Evolutionary conservation across 306 rosid species (phyloP).

Genomic region (Oemleria cerasiformis): DNA sequence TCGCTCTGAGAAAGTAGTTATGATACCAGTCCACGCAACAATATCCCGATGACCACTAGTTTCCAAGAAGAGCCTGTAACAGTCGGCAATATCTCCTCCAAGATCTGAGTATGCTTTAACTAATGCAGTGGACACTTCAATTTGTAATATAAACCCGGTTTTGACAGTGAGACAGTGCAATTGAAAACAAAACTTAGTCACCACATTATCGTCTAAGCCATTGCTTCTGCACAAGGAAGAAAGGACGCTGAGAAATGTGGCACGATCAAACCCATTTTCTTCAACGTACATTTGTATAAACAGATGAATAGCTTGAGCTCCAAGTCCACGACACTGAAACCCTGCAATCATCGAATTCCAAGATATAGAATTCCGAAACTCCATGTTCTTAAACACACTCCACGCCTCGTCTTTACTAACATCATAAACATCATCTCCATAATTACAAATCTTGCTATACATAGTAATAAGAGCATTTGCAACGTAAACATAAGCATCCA

Average conservation of each 20-base stretch:
- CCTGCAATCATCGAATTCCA: constrained; percentile 93
- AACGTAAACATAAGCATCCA: constrained; percentile 63
- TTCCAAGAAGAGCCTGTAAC: constrained; percentile 69
- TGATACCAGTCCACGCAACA: constrained; percentile 83
- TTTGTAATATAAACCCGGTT: constrained; percentile 51
- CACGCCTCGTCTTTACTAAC: constrained; percentile 46
- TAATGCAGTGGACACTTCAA: constrained; percentile 71
- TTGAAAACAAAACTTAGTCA: constrained; percentile 47
- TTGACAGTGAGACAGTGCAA: constrained; percentile 66
- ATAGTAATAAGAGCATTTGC: constrained; percentile 78
- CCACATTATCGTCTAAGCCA: constrained; percentile 20
- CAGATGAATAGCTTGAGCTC: constrained; percentile 48
- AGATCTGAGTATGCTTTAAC: constrained; percentile 64
- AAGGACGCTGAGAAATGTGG: constrained; percentile 57
- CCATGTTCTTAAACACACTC: constrained; percentile 60
- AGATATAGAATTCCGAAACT: constrained; percentile 54
- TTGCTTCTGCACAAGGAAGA: constrained; percentile 48
- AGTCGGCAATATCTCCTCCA: constrained; percentile 51
- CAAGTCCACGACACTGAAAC: constrained; percentile 59
- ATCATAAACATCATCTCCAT: constrained; percentile 28
- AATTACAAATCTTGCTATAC: constrained; percentile 57
- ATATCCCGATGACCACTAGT: constrained; percentile 52
- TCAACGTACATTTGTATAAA: constrained; percentile 54
- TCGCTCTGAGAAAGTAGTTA: constrained; percentile 55
- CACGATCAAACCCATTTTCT: constrained; percentile 64